phyloP scores from a whole-genome alignment of 192 early-diverging fungal genomes.

The Gorgonomyces haynaldii region DNA sequence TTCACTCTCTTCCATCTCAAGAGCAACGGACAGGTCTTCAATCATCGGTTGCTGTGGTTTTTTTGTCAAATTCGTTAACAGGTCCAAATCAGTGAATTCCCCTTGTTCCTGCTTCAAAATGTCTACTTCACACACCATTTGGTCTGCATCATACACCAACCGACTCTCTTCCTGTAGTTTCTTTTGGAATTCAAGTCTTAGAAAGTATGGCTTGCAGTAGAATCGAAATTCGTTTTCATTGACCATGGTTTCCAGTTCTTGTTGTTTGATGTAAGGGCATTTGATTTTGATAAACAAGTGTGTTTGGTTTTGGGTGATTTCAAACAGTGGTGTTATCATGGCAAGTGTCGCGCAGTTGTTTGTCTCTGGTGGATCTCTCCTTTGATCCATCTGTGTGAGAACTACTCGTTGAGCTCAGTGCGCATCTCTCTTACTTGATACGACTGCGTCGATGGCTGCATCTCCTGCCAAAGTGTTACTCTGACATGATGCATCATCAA shows the following conservation, averaged over 20 bases:
- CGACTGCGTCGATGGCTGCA: too few relatives aligned
- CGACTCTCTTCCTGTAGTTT: constrained; percentile 56
- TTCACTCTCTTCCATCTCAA: constrained; percentile 24
- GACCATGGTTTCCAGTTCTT: constrained; percentile 79
- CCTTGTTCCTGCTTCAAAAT: too few relatives aligned
- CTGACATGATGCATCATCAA: too few relatives aligned
- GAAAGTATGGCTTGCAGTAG: constrained; percentile 80
- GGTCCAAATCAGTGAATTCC: constrained; percentile 76
- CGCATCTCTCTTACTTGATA: too few relatives aligned
- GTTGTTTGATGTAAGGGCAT: constrained; percentile 70
- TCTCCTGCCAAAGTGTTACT: too few relatives aligned
- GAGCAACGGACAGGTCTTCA: constrained; percentile 39
- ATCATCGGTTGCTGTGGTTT: constrained; percentile 44
- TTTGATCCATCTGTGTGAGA: too few relatives aligned
- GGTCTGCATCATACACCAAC: too few relatives aligned
- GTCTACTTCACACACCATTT: too few relatives aligned
- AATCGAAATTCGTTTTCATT: constrained; percentile 79
- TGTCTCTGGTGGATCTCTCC: too few relatives aligned
- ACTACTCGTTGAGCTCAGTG: too few relatives aligned
- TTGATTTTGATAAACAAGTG: constrained; percentile 63
- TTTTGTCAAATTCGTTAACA: constrained; percentile 70
- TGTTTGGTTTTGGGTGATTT: constrained; percentile 63
- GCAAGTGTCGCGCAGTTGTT: too few relatives aligned
- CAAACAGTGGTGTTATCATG: constrained; percentile 93
- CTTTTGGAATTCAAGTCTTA: constrained; percentile 81